Evolutionary conservation across 495 filamentous ascomycete genomes (phyloP), one percentile per base, ranked within the genome.

Genomic region (Melanomma pulvis-pyrius): DNA sequence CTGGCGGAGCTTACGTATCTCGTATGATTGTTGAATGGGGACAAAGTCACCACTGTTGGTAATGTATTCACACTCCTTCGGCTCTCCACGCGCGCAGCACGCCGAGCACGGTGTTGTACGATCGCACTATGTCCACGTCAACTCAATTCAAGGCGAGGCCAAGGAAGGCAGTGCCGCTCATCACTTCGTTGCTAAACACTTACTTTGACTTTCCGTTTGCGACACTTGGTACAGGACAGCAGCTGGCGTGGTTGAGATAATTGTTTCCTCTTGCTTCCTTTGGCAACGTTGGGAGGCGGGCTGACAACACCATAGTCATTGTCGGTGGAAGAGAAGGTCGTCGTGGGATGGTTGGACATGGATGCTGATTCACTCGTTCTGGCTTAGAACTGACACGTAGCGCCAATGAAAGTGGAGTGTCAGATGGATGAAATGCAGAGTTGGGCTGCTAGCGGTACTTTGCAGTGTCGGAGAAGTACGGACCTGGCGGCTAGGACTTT

Each of bases 71-170:
- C 79, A 82, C 51, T 77, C 70, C 49, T 78, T 79, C 11, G 79
- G 78, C 49, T 74, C 73, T 29, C 79, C 79, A 56, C 79, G 77
- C n/a, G 79, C 73, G 47, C 78, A 79, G 57, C 79, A 82, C 15
- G 79, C 78, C 19, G 75, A 76, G 71, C 79, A 82, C 51, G 79
- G 79, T 61, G 80, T 79, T 46, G 76, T 81, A 22, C 79, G 79
- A 74, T 81, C 79, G 67, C 79, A 82, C 79, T 81, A 67, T 32
- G 30, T 8, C 55, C 24, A 56, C 44, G 22, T 28, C 53, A 29
- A 46, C 2, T 58, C 17, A 49, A 1, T 41, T n/a, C 30, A 41
- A 32, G 39, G 19, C 15, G 49, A 28, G n/a, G 29, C 21, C 17
- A 21, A 30, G 28, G 24, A 28, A 19, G 51, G 51, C 12, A 34